Percentiles rank a stretch among this genome's conserved stretches.
These are phyloP conservation scores for Carex myosuroides DNA, from an alignment of 176 grass and related monocot species.

Conservation along the genomic window DNA sequence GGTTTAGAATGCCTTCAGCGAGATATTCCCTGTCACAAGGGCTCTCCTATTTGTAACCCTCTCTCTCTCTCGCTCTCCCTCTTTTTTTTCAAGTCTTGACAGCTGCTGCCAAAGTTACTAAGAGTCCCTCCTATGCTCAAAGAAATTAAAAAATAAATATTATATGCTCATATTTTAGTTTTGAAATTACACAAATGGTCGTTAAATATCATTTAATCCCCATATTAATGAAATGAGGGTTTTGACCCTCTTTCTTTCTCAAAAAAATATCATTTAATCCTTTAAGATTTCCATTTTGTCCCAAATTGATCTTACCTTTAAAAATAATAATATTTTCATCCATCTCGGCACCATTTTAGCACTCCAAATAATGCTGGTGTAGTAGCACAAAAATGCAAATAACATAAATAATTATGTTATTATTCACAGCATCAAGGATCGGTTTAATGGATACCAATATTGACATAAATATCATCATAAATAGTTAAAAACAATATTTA, in stretches of 20 bases:
- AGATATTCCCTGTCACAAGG: conserved; percentile 46
- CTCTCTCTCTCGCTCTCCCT: neutral
- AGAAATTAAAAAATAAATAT: neutral
- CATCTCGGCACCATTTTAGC: too few species aligned
- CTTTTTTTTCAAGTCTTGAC: neutral
- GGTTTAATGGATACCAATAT: neutral
- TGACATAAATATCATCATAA: neutral
- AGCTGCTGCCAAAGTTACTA: neutral
- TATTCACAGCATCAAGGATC: neutral
- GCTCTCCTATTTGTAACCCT: conserved; percentile 48
- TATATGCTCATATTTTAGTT: neutral
- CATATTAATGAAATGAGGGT: too few species aligned
- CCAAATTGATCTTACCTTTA: neutral
- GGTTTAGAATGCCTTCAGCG: conserved; percentile 52
- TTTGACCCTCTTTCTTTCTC: too few species aligned
- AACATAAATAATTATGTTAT: neutral
- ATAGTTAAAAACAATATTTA: neutral
- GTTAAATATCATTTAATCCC: neutral
- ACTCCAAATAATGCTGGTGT: neutral
- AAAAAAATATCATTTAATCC: neutral
- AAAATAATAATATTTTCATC: too few species aligned
- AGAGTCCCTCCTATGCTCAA: neutral
- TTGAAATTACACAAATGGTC: neutral
- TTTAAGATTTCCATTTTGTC: neutral
- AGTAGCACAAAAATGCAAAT: neutral